phyloP scores from a whole-genome alignment of 2,329 filamentous ascomycete genomes.

The Venturia asperata region DNA sequence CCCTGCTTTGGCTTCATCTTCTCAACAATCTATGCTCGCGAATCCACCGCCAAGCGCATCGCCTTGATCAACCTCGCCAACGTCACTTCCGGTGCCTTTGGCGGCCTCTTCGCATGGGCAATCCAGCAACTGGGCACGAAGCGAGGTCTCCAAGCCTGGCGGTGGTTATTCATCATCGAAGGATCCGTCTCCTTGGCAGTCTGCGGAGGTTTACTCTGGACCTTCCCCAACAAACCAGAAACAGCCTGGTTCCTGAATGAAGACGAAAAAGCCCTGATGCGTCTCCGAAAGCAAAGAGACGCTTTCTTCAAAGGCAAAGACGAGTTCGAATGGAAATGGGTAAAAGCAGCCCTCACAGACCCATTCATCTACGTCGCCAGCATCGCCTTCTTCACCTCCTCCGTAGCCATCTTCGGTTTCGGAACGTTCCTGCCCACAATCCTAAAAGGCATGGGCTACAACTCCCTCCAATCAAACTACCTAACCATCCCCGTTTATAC shows the following conservation, averaged over 20 bases:
- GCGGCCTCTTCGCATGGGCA: slow-evolving; percentile 17
- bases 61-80: slow-evolving; percentile 9
- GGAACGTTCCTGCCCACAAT: slow-evolving; percentile 33
- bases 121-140: slow-evolving; percentile 30
- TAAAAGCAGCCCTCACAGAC: slow-evolving; percentile 28
- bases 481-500: slow-evolving; percentile 33
- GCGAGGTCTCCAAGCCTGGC: slow-evolving; percentile 23
- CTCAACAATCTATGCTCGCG: slow-evolving; percentile 18
- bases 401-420: slow-evolving; percentile 30
- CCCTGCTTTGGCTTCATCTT: slow-evolving; percentile 27
- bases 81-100: slow-evolving; percentile 16
- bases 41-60: slow-evolving; percentile 8
- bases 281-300: slow-evolving; percentile 27
- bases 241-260: slow-evolving; percentile 26
- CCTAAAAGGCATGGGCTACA: slow-evolving; percentile 30
- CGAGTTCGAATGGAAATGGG: slow-evolving; percentile 28
- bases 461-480: slow-evolving; percentile 14
- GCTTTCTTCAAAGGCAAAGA: slow-evolving; percentile 27
- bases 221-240: slow-evolving; percentile 25
- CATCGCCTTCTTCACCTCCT: slow-evolving; percentile 30
- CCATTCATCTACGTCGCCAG: slow-evolving; percentile 28
- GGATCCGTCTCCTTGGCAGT: slow-evolving; percentile 21
- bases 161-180: slow-evolving; percentile 22
- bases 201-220: slow-evolving; percentile 22
- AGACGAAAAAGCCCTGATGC: slow-evolving; percentile 24